These are phyloP conservation scores for Trametes polyzona DNA, from an alignment of 1,284 basidiomycete genomes.

Conservation along the genomic window DNA sequence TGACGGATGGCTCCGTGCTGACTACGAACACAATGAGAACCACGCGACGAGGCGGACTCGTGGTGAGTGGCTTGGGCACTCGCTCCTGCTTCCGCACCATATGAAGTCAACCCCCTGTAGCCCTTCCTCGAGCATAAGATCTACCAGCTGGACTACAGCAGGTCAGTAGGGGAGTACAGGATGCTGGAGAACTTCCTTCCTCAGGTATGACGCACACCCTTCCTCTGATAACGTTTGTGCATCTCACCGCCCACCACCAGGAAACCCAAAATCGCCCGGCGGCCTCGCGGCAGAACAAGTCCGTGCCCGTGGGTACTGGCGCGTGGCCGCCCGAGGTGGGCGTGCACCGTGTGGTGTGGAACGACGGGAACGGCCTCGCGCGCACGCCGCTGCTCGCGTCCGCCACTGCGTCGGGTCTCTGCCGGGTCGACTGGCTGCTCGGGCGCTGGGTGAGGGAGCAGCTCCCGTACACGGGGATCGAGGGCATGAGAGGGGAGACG, in stretches of 20 bases:
- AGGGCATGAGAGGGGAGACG: constrained; percentile 45
- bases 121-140: constrained; percentile 79
- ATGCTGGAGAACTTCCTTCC: constrained; percentile 87
- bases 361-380: constrained; percentile 70
- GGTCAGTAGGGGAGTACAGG: constrained; percentile 69
- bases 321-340: constrained; percentile 80
- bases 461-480: constrained; percentile 61
- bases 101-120: constrained; percentile 40
- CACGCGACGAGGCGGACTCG: constrained; percentile 67
- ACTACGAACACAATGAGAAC: constrained; percentile 75
- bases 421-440: constrained; percentile 77
- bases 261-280: constrained; percentile 62
- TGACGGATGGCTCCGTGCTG: constrained; percentile 79
- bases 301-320: constrained; percentile 49
- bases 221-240: neutral
- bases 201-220: constrained; percentile 49
- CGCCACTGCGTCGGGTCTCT: constrained; percentile 82
- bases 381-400: constrained; percentile 74
- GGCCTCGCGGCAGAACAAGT: constrained; percentile 39
- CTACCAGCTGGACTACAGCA: constrained; percentile 86
- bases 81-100: neutral
- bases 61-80: constrained; percentile 56
- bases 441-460: constrained; percentile 68
- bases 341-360: constrained; percentile 81
- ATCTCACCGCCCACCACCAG: constrained; percentile 34